Base-by-base conservation (phyloP, 2,329 filamentous ascomycete genomes). In the Pestalotiopsis sp. region DNA sequence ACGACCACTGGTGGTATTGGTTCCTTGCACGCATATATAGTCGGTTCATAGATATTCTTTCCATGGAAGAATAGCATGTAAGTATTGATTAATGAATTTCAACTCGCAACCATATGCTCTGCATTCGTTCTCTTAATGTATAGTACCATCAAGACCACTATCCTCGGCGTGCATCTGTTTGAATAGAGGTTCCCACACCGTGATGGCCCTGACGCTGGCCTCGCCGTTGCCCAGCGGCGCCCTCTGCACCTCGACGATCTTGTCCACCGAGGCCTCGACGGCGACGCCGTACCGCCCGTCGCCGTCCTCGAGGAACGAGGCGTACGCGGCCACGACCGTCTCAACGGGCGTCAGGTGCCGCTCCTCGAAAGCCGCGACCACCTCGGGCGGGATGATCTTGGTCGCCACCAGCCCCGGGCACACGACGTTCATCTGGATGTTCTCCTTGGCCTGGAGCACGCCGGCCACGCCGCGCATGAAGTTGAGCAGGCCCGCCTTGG, bases 171-270 rank as follows among this genome's bases (percentile, higher is more conserved):
- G 83, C 67, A 82, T 75, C 70, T 79, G 78, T 67, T 80, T 79
- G 71, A 85, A 85, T 23, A 85, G 72, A 13, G 83, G 83, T 63
- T 86, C 84, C 81, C 83, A 86, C 1, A 86, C 83, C 0, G 82
- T 82, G 2, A 80, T 77, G 0, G 82, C 80, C n/a, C 83, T 77
- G 71, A 78, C 77, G 2, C 83, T 83, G 14, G 80, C 74, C 14
- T 66, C 72, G 0, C 83, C 84, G 70, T 86, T 85, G 17, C 77
- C 77, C 25, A 78, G 76, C 58, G 78, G 76, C 11, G 82, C 67
- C 31, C 13, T 14, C 11, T 62, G 52, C 31, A 64, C 38, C 20
- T 45, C 12, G 41, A 36, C n/a, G 31, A 74, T 39, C 62, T 82
- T 80, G 20, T 85, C 78, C 1, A 76, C 80, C 0, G 82, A 84